phyloP scores from a whole-genome alignment of 331 rosid species.

The Malus hybrid region DNA sequence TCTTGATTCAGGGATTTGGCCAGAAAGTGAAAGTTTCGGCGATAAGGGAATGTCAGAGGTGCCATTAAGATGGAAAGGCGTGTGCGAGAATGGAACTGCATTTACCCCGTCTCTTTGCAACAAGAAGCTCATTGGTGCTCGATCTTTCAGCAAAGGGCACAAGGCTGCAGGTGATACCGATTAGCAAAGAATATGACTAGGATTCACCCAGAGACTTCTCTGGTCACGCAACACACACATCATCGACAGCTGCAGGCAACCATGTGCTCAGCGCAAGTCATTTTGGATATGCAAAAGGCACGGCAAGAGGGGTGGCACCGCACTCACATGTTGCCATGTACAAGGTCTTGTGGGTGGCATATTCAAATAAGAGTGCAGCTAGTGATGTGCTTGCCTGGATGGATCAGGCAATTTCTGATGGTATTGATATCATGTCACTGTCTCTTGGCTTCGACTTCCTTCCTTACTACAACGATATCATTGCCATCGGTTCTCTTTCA shows the following conservation, averaged over 20 bases:
- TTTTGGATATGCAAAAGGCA: slow-evolving; percentile 9
- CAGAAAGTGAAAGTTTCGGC: slow-evolving; percentile 8
- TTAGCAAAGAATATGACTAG: not conserved
- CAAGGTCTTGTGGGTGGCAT: not conserved
- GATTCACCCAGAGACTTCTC: not conserved
- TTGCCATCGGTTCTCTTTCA: slow-evolving; percentile 8
- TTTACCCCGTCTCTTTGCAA: slow-evolving; percentile 10
- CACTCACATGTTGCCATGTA: slow-evolving; percentile 5
- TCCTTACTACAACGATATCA: not conserved
- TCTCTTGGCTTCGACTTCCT: not conserved
- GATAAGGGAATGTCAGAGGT: slow-evolving; percentile 5
- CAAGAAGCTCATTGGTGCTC: slow-evolving; percentile 16
- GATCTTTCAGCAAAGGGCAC: slow-evolving; percentile 7
- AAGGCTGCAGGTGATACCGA: not conserved
- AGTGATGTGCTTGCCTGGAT: slow-evolving; percentile 4
- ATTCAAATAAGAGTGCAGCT: not conserved
- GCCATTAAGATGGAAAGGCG: slow-evolving; percentile 14
- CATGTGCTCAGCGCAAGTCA: not conserved
- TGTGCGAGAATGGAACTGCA: not conserved
- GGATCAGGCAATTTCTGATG: slow-evolving; percentile 6
- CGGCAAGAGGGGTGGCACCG: not conserved
- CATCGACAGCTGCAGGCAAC: slow-evolving; percentile 10
- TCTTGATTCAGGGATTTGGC: slow-evolving; percentile 6
- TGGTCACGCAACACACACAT: not conserved
- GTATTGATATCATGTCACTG: not conserved